phyloP scores from a whole-genome alignment of 441 rosid genomes.

The Arabidopsis hybrid region DNA sequence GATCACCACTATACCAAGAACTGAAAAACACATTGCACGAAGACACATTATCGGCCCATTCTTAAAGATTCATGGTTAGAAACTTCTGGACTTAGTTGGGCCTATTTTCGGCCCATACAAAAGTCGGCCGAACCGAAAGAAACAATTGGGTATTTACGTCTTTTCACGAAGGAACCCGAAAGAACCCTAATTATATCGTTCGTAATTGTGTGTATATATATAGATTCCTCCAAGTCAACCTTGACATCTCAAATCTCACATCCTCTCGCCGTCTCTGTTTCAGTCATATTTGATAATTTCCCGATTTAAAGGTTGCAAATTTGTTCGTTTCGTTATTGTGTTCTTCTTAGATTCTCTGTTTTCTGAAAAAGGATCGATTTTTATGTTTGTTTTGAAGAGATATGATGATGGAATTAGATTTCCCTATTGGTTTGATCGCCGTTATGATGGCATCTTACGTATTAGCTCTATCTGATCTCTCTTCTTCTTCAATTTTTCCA shows the following conservation, averaged over 20 bases:
- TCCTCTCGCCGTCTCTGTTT: neutral
- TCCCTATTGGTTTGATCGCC: conserved; percentile 59
- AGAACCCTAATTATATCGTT: conserved; percentile 22
- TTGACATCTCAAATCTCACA: neutral
- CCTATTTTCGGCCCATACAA: no score
- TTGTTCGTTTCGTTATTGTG: neutral
- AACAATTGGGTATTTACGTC: conserved; percentile 19
- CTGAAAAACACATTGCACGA: no score
- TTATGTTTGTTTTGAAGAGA: conserved; percentile 3
- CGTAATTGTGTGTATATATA: conserved; percentile 16
- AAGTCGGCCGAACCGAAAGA: no score
- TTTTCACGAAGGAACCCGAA: neutral
- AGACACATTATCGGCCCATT: no score
- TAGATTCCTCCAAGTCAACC: neutral
- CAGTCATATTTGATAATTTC: neutral
- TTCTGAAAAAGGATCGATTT: neutral
- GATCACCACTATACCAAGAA: no score
- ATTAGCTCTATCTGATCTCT: conserved; percentile 59
- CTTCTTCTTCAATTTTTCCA: neutral
- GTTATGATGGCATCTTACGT: conserved; percentile 51
- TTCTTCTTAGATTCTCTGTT: neutral
- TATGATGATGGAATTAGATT: conserved; percentile 44
- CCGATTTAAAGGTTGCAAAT: neutral
- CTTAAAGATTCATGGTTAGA: no score
- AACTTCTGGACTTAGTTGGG: no score